Evolutionary conservation across 441 rosid species (phyloP), one percentile per base, ranked within the genome.

Genomic region (Dalechampia spathulata): DNA sequence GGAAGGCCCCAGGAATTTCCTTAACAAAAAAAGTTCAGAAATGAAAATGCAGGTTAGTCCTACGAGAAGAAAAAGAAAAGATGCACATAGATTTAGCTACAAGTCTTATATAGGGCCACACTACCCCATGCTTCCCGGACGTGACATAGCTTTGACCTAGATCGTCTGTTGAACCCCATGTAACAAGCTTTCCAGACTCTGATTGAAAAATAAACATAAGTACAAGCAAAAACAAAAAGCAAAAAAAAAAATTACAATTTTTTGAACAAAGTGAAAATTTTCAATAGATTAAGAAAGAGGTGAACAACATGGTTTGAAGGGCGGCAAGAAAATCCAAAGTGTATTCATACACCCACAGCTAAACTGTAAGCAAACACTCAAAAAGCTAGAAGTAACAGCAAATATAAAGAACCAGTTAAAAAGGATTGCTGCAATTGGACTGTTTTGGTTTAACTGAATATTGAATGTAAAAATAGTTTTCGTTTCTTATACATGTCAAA

Each of bases 131-230:
- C 71, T 93, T 90, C 72, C 99, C 97, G 1, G 99, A 80, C 42
- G 99, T 82, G 41, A 90, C 74, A 54, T 93, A 90, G 90, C 96
- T 90, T 74, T 93, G 99, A 69, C 96, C 99, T 34, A 83, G 70
- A 78, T 94, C 99, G 73, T 87, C 99, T 16, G 97, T 84, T 25
- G 97, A 94, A 40, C 99, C 99, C 99, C 99, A 94, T 9, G 99
- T 90, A 44, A 94, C 80, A 34, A 94, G 95, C 88, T 84, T 90
- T 69, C 99, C 90, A 4, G 83, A 78, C 27, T 83, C 99, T 94
- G 83, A 61, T 73, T 57, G 49, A 66, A 44, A 42, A 45, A 67
- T 23, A 70, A 59, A 45, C 43, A 57, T 28, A 22, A 61, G 62
- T 42, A 36, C 38, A 38, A 19, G 23, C 4, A 49, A 36, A 21